Evolutionary conservation across 2,329 filamentous ascomycete species (phyloP).

Genomic region (Triangularia verruculosa): DNA sequence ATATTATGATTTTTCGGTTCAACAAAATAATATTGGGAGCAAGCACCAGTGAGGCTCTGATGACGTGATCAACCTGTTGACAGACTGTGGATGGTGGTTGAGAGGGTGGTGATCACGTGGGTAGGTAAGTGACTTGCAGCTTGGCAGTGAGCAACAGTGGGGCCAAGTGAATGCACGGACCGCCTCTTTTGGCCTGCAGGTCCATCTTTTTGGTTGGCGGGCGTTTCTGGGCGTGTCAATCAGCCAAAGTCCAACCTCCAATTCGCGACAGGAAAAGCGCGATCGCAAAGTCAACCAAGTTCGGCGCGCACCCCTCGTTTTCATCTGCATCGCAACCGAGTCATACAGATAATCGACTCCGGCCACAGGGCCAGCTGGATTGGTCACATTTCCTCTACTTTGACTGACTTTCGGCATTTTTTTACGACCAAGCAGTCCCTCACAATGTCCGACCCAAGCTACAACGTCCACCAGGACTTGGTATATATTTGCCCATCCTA

Average conservation of each 20-base stretch:
- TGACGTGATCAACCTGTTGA: not conserved
- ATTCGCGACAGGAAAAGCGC: slow-evolving; percentile 9
- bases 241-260: slow-evolving; percentile 1
- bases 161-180: not conserved
- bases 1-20: not conserved
- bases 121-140: not conserved
- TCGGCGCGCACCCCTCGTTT: not conserved
- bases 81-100: not conserved
- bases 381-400: not conserved
- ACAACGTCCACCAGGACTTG: slow-evolving; percentile 7
- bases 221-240: slow-evolving; percentile 2
- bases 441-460: not conserved
- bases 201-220: not conserved
- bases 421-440: not conserved
- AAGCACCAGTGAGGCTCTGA: not conserved
- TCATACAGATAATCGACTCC: not conserved
- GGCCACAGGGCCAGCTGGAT: not conserved
- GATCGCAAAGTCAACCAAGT: slow-evolving; percentile 15
- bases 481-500: not conserved
- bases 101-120: not conserved
- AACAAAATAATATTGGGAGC: not conserved
- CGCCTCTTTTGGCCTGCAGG: no score
- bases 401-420: not conserved
- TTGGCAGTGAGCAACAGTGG: not conserved
- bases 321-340: slow-evolving; percentile 10